These are phyloP conservation scores for Orobanche coerulescens DNA, from an alignment of 257 asterid genomes.

Conservation along the genomic window DNA sequence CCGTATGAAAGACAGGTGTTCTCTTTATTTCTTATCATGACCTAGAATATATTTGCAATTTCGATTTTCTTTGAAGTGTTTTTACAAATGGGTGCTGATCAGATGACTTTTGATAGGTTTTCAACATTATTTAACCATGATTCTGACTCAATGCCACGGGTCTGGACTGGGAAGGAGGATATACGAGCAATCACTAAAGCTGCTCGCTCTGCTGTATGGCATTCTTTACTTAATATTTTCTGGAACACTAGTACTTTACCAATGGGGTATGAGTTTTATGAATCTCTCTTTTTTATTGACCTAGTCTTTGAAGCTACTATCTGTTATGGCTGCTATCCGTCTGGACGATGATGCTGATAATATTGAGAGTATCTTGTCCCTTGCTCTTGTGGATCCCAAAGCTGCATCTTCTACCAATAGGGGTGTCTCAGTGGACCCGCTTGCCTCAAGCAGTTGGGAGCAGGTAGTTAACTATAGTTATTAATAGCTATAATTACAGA, in stretches of 20 bases:
- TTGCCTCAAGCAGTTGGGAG: conserved; percentile 89
- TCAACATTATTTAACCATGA: conserved; percentile 60
- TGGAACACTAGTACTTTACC: background rate
- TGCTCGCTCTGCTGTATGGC: conserved; percentile 69
- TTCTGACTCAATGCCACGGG: conserved; percentile 77
- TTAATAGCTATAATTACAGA: conserved; percentile 4
- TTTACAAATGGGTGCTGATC: conserved; percentile 22
- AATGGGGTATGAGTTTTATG: background rate
- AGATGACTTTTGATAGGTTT: conserved; percentile 37
- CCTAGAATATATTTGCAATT: conserved; percentile 5
- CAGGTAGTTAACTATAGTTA: conserved; percentile 39
- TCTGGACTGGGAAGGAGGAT: conserved; percentile 86
- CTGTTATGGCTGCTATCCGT: conserved; percentile 82
- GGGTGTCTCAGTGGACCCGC: conserved; percentile 56
- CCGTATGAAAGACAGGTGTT: conserved; percentile 89
- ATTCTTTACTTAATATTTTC: conserved; percentile 15
- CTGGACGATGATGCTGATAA: conserved; percentile 63
- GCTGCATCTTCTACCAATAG: conserved; percentile 44
- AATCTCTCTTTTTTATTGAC: conserved; percentile 7
- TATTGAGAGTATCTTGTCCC: conserved; percentile 54
- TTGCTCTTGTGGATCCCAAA: conserved; percentile 67
- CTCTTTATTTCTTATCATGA: conserved; percentile 8
- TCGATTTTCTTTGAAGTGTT: conserved; percentile 6
- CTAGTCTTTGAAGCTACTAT: conserved; percentile 74
- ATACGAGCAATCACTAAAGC: conserved; percentile 67